phyloP scores from a whole-genome alignment of 2,329 filamentous ascomycete genomes.

The Scytalidium lignicola region DNA sequence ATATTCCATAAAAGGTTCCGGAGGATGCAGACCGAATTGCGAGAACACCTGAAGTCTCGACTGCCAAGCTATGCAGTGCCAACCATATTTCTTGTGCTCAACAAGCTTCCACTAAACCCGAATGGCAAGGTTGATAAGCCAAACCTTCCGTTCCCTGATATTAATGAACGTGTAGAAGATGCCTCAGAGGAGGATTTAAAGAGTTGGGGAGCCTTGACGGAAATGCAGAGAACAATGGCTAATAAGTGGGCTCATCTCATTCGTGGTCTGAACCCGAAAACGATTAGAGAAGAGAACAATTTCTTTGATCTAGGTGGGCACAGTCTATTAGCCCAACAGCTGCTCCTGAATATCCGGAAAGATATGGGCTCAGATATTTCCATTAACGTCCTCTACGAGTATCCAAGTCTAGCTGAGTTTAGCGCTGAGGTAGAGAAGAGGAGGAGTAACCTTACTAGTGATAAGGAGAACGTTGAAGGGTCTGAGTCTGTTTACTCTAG shows the following conservation, averaged over 20 bases:
- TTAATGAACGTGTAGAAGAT: constrained; percentile 52
- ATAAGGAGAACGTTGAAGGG: too few relatives aligned
- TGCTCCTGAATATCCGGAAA: constrained; percentile 66
- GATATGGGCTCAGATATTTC: constrained; percentile 60
- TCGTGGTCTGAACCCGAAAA: constrained; percentile 59
- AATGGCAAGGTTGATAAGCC: constrained; percentile 82
- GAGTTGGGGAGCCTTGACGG: constrained; percentile 37
- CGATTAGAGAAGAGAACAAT: constrained; percentile 53
- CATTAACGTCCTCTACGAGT: constrained; percentile 66
- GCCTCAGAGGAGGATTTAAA: constrained; percentile 47
- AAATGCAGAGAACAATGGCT: constrained; percentile 64
- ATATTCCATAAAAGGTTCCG: constrained; percentile 5
- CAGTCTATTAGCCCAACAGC: constrained; percentile 73
- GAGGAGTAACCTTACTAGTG: too few relatives aligned
- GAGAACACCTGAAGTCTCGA: constrained; percentile 63
- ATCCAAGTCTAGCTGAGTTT: constrained; percentile 52
- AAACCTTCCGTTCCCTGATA: constrained; percentile 75
- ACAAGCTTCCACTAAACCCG: constrained; percentile 73
- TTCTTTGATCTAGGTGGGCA: constrained; percentile 83
- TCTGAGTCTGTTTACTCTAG: not conserved
- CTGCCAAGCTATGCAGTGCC: constrained; percentile 73
- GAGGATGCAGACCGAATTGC: constrained; percentile 16
- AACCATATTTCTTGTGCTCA: constrained; percentile 66
- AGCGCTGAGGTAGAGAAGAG: constrained; percentile 47
- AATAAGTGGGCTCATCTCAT: constrained; percentile 71